A percentile compares a stretch with the other conserved stretches of the same genome.
These are phyloP conservation scores for Rhododendron henanense DNA, from an alignment of 148 eudicot genomes.

Conservation along the genomic window DNA sequence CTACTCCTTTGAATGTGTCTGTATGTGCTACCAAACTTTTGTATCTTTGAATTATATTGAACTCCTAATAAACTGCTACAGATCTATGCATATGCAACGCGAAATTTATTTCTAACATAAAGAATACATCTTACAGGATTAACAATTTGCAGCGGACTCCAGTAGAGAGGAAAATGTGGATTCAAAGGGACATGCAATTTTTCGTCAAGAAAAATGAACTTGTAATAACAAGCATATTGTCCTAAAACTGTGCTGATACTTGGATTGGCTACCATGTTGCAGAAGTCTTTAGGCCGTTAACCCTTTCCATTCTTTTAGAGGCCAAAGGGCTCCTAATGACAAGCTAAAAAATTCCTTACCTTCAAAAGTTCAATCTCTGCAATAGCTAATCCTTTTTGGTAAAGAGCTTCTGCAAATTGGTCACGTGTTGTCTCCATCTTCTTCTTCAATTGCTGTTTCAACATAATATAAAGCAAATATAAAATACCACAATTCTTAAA, in stretches of 20 bases:
- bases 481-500: background rate
- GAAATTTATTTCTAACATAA: background rate
- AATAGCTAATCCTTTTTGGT: constrained; percentile 88
- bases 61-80: background rate
- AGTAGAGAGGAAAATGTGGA: background rate
- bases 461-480: background rate
- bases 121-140: background rate
- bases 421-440: constrained; percentile 81
- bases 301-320: background rate
- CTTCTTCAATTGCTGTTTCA: constrained; percentile 62
- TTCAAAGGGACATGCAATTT: background rate
- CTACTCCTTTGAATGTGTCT: background rate
- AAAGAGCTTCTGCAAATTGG: constrained; percentile 80
- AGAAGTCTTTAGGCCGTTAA: background rate
- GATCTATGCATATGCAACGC: background rate
- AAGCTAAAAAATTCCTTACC: constrained; percentile 30
- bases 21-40: background rate
- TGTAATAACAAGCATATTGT: background rate
- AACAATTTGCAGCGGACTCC: background rate
- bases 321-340: background rate
- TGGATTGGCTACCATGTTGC: background rate
- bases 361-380: constrained; percentile 62
- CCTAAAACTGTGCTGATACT: background rate
- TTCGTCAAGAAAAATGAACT: background rate
- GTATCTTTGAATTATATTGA: background rate